phyloP scores from a whole-genome alignment of 768 basidiomycete species.

The Boletus coccyginus region DNA sequence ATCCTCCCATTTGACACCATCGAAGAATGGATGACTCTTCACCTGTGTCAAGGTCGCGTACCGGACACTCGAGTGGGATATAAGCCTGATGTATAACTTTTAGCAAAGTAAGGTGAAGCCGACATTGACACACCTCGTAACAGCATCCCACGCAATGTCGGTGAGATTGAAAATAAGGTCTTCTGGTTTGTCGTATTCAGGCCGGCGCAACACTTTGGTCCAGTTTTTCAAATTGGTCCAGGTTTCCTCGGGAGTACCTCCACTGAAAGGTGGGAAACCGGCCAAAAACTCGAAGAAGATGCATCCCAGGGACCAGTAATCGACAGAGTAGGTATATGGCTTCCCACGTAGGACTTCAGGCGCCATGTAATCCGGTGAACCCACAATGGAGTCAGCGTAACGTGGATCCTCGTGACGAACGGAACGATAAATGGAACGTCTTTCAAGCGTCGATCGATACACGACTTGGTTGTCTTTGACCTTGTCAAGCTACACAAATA shows the following conservation, averaged over 20 bases:
- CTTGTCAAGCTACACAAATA: constrained; percentile 73
- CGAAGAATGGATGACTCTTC: constrained; percentile 80
- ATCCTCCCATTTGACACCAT: constrained; percentile 69
- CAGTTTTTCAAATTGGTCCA: constrained; percentile 99
- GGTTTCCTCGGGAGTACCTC: constrained; percentile 92
- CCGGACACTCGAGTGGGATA: constrained; percentile 81
- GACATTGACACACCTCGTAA: constrained; percentile 61
- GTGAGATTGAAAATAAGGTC: constrained; percentile 95
- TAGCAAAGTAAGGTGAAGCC: background rate
- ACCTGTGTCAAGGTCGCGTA: constrained; percentile 74
- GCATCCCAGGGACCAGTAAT: constrained; percentile 98
- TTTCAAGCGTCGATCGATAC: constrained; percentile 88
- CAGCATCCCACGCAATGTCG: constrained; percentile 92
- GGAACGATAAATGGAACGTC: constrained; percentile 91
- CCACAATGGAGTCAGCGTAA: constrained; percentile 96
- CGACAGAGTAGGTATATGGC: constrained; percentile 93
- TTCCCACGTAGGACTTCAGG: constrained; percentile 92
- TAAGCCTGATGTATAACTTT: constrained; percentile 51
- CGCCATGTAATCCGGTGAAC: constrained; percentile 98
- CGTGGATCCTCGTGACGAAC: constrained; percentile 87
- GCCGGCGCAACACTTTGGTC: constrained; percentile 87
- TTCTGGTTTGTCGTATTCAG: constrained; percentile 93
- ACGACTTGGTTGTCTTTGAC: constrained; percentile 92
- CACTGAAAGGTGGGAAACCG: constrained; percentile 98
- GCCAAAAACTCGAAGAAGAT: constrained; percentile 97